Evolutionary conservation across 164 flowering plant species (phyloP).

Genomic region (Sedum album): DNA sequence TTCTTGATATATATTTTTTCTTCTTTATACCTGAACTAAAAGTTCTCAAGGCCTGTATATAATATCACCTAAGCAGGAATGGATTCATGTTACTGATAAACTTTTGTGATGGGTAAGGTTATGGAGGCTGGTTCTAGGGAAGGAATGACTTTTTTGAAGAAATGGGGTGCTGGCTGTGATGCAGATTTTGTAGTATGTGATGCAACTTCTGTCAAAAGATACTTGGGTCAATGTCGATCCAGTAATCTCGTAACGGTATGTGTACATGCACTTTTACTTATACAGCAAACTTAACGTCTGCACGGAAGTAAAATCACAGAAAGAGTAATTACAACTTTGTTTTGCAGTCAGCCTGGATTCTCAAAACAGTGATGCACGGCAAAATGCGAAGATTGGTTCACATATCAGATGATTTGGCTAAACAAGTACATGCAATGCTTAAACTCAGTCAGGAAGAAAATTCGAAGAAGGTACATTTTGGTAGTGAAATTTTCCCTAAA

Average conservation of each 20-base stretch:
- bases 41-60: neutral
- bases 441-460: conserved; percentile 34
- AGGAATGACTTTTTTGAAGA: neutral
- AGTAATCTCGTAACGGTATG: neutral
- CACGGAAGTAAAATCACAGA: too few species aligned
- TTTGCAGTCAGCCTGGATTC: conserved; percentile 76
- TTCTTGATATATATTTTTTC: neutral
- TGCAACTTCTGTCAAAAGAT: neutral
- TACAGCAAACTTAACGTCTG: too few species aligned
- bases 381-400: conserved; percentile 58
- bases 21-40: too few species aligned
- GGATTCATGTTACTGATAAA: neutral
- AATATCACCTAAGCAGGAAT: neutral
- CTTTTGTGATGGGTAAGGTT: neutral
- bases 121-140: neutral
- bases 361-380: conserved; percentile 70
- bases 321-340: too few species aligned
- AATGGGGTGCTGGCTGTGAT: neutral
- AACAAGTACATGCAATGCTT: conserved; percentile 51
- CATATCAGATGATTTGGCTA: conserved; percentile 82
- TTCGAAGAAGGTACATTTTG: too few species aligned
- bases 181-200: neutral
- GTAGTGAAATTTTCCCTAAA: too few species aligned
- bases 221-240: neutral
- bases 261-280: too few species aligned